Conservation (phyloP, 345 rosid species). For the Fremontodendron californicum region DNA sequence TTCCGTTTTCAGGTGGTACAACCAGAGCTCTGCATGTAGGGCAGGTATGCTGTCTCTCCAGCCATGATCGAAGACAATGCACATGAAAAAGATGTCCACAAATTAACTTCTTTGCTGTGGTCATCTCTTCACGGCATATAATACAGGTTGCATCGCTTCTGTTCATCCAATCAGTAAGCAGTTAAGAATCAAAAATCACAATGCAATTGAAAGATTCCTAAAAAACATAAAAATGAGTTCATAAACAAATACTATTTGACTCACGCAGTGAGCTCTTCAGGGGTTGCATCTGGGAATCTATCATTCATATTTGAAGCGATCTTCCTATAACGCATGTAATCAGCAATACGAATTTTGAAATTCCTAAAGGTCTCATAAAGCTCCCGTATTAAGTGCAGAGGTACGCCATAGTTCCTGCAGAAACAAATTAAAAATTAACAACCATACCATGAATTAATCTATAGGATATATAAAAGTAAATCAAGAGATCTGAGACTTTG, state of each 20-base stretch:
- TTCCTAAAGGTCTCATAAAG: slow-evolving; percentile 97
- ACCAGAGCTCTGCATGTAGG: slow-evolving; percentile 97
- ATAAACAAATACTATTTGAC: slow-evolving; percentile 22
- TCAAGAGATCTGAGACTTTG: background rate
- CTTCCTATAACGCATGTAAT: slow-evolving; percentile 79
- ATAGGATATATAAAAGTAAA: background rate
- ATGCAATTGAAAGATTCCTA: background rate
- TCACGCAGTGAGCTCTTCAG: slow-evolving; percentile 82
- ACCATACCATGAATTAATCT: background rate
- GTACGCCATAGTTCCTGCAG: slow-evolving; percentile 89
- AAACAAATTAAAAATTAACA: slow-evolving; percentile 13
- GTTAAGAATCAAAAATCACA: slow-evolving; percentile 8
- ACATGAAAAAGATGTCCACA: slow-evolving; percentile 98
- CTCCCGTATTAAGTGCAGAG: slow-evolving; percentile 89
- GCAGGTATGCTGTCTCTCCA: slow-evolving; percentile 92
- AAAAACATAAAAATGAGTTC: background rate
- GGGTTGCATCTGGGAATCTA: slow-evolving; percentile 87
- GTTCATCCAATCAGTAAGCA: slow-evolving; percentile 33
- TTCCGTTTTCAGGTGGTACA: slow-evolving; percentile 71
- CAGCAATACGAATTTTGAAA: slow-evolving; percentile 86
- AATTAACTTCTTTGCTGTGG: slow-evolving; percentile 75
- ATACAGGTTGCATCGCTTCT: slow-evolving; percentile 94
- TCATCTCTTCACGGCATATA: slow-evolving; percentile 99
- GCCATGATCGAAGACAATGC: slow-evolving; percentile 97
- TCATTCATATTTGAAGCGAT: slow-evolving; percentile 98